phyloP scores from a whole-genome alignment of 2,329 filamentous ascomycete species.

The Aspergillus pseudoglaucus region DNA sequence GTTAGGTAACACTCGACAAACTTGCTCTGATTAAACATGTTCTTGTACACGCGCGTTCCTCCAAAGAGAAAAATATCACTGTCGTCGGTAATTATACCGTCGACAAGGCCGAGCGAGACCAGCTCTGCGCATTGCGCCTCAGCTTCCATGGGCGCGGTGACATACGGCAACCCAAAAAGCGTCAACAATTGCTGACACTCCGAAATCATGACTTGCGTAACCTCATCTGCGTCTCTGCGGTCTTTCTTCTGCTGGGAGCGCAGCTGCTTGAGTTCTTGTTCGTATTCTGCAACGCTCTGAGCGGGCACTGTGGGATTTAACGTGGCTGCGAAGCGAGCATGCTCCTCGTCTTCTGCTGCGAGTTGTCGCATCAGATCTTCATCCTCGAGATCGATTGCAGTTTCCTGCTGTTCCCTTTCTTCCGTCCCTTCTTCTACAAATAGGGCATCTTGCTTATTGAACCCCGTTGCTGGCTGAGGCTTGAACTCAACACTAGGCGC shows the following conservation, averaged over 20 bases:
- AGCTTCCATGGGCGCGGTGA: constrained; percentile 97
- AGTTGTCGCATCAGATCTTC: constrained; percentile 82
- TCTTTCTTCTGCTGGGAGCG: constrained; percentile 96
- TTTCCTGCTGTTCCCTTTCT: constrained; percentile 45
- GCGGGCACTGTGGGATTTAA: constrained; percentile 68
- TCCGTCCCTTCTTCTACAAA: constrained; percentile 1
- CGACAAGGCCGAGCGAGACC: constrained; percentile 77
- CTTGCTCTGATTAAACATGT: constrained; percentile 99
- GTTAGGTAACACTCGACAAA: constrained; percentile 93
- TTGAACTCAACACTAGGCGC: constrained; percentile 20
- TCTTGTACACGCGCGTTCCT: constrained; percentile 94
- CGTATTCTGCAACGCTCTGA: constrained; percentile 72
- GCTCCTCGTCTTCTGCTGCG: constrained; percentile 85
- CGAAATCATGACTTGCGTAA: constrained; percentile 89
- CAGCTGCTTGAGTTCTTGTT: constrained; percentile 76
- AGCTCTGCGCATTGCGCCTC: constrained; percentile 96
- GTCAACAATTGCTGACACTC: constrained; percentile 88
- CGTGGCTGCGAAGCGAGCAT: constrained; percentile 82
- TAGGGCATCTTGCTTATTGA: constrained; percentile 19
- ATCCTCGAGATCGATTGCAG: constrained; percentile 82
- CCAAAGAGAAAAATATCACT: constrained; percentile 96
- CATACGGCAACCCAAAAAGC: constrained; percentile 89
- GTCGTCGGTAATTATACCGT: constrained; percentile 96
- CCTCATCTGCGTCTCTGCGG: constrained; percentile 89
- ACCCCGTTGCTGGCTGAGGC: constrained; percentile 6